Conservation (phyloP, 2,329 filamentous ascomycete species). For the Metarhizium guizhouense region DNA sequence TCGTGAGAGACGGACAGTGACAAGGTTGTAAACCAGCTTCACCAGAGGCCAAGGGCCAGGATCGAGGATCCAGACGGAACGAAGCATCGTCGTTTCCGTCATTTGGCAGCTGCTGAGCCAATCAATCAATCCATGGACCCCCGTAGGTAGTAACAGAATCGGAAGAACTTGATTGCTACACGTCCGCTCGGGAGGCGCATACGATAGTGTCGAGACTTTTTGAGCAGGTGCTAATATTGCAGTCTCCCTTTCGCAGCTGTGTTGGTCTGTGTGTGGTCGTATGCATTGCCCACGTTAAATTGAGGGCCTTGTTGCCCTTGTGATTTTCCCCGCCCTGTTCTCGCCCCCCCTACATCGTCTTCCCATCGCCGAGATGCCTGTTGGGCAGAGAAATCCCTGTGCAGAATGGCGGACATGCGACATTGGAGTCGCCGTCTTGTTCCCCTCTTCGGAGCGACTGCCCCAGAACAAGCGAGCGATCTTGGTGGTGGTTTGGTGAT, state of each 20-base stretch:
- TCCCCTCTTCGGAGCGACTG: not conserved
- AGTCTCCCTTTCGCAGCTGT: not conserved
- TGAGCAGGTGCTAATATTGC: not conserved
- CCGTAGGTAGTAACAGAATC: not conserved
- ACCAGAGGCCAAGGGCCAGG: not conserved
- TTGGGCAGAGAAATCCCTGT: not conserved
- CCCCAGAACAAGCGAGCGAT: not conserved
- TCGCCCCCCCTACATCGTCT: not conserved
- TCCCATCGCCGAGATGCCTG: not conserved
- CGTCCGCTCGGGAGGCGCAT: not conserved
- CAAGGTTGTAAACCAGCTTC: not conserved
- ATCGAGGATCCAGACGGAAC: not conserved
- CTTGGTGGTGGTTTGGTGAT: not conserved
- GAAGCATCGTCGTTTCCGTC: not conserved
- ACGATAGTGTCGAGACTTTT: too few relatives aligned
- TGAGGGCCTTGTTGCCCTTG: too few relatives aligned
- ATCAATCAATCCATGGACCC: not conserved
- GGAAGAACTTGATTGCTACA: not conserved
- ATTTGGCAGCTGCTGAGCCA: not conserved
- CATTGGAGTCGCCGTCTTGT: not conserved
- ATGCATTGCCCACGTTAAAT: too few relatives aligned
- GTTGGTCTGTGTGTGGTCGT: not conserved
- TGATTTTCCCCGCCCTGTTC: too few relatives aligned
- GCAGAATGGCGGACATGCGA: not conserved
- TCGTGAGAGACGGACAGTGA: not conserved